phyloP scores from a whole-genome alignment of 2,329 filamentous ascomycete species.

The Apiospora marii region DNA sequence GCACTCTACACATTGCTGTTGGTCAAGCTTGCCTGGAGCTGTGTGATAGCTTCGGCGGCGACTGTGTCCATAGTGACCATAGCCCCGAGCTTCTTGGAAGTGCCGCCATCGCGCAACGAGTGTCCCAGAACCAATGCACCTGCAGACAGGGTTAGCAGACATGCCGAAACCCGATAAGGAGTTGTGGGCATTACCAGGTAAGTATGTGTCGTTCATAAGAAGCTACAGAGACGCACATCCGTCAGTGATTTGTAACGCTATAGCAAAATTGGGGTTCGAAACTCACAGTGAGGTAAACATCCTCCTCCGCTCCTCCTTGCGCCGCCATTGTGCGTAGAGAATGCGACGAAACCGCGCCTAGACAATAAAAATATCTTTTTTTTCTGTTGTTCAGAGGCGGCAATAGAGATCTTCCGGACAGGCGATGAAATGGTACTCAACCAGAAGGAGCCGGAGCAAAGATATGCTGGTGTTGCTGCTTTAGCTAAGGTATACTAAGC shows the following conservation, averaged over 20 bases:
- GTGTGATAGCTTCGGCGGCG: constrained; percentile 74
- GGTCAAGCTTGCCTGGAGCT: constrained; percentile 71
- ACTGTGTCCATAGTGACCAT: constrained; percentile 84
- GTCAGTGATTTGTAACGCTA: not conserved
- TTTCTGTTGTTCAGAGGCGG: not conserved
- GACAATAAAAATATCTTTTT: not conserved
- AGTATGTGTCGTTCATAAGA: constrained; percentile 88
- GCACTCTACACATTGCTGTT: not conserved
- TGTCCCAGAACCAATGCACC: constrained; percentile 94
- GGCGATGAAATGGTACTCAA: not conserved
- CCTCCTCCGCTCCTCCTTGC: constrained; percentile 37
- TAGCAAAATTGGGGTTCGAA: constrained; percentile 52
- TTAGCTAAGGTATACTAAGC: not conserved
- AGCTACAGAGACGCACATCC: constrained; percentile 64
- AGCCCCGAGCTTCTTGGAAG: constrained; percentile 84
- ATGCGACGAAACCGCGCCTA: not conserved
- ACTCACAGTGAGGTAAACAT: constrained; percentile 30
- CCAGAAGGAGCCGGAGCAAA: too few species aligned
- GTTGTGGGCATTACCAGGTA: constrained; percentile 73
- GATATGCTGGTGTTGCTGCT: not conserved
- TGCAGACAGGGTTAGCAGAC: constrained; percentile 47
- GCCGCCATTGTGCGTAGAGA: constrained; percentile 45
- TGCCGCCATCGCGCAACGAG: constrained; percentile 89
- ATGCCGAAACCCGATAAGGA: constrained; percentile 28
- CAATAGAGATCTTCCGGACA: not conserved